phyloP scores from a whole-genome alignment of 352 stramenopile species.

The Thalassiosira livingstoniorum region DNA sequence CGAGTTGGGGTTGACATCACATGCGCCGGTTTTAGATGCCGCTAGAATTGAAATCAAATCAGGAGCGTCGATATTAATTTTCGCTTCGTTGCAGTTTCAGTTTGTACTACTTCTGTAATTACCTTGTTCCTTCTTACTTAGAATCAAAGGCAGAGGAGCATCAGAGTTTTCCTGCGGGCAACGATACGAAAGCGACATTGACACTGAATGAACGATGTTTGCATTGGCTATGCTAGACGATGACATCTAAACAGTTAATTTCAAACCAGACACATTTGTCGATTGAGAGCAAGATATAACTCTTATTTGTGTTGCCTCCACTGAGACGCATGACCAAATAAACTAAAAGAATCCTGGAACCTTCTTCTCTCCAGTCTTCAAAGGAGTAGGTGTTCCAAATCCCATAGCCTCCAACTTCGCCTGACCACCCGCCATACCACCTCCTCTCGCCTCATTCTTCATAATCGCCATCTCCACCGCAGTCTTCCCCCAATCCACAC shows the following conservation, averaged over 20 bases:
- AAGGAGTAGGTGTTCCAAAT: constrained; percentile 52
- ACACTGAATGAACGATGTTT: not conserved
- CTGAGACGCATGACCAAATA: not conserved
- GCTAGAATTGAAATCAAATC: not conserved
- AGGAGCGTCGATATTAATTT: not conserved
- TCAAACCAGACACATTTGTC: not conserved
- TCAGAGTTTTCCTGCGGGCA: not conserved
- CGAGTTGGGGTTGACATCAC: not conserved
- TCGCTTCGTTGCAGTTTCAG: not conserved
- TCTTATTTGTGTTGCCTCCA: not conserved
- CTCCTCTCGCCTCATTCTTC: constrained; percentile 82
- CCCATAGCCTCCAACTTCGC: constrained; percentile 66
- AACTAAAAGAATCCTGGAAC: constrained; percentile 56
- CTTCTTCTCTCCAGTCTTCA: constrained; percentile 17
- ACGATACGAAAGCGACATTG: not conserved
- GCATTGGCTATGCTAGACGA: not conserved
- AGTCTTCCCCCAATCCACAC: constrained; percentile 95
- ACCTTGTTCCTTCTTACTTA: not conserved
- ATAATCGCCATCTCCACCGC: constrained; percentile 96
- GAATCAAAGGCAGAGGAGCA: not conserved
- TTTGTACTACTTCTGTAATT: too few relatives aligned
- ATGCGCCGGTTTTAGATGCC: not conserved
- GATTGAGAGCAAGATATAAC: not conserved
- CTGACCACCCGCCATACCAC: constrained; percentile 21
- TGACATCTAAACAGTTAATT: not conserved